Base-by-base conservation (phyloP, 1,284 basidiomycete species). In the Leccinum pachyderme region DNA sequence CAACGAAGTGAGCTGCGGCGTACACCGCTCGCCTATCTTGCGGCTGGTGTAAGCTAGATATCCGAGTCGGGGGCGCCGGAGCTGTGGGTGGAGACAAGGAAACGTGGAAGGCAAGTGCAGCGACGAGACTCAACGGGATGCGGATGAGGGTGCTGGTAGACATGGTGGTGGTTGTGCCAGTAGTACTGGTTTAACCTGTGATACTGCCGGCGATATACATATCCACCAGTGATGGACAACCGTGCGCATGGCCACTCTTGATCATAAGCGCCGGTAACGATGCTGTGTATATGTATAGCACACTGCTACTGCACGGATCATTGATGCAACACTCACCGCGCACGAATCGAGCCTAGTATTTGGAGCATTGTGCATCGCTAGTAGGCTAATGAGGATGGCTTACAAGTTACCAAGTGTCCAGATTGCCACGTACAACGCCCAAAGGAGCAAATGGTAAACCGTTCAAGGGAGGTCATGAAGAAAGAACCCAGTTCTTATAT, bases 81-180 rank as follows among this genome's bases (percentile, higher is more conserved):
- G 6, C 5, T 2, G 18, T 55, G 32, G 49, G 60, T 1, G 59
- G 57, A 5, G 59, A 59, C 54, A 63, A 46, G 25, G 58, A 65
- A n/a, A 57, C 46, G 32, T 65, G 66, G 47, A 68, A 64, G 22
- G 64, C 64, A 41, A 66, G 12, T 7, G 65, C 63, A 0, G 61
- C 33, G 5, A 51, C 53, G 35, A 68, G 45, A 22, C 51, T 54
- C 55, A 65, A 43, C 5, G 65, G 63, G 2, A 66, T 46, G 22
- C 54, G 65, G 27, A 50, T 27, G 49, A 63, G 52, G 32, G 58
- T 32, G 18, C 18, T 3, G 46, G 51, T 28, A 25, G 51, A 29
- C 54, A 59, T 53, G 37, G 11, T 18, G 24, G 24, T 43, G 43
- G 24, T 18, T 18, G 18, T 12, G 8, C 24, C 15, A 39, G 35